Base-by-base conservation (phyloP, 2,329 filamentous ascomycete genomes). In the Fusarium denticulatum region DNA sequence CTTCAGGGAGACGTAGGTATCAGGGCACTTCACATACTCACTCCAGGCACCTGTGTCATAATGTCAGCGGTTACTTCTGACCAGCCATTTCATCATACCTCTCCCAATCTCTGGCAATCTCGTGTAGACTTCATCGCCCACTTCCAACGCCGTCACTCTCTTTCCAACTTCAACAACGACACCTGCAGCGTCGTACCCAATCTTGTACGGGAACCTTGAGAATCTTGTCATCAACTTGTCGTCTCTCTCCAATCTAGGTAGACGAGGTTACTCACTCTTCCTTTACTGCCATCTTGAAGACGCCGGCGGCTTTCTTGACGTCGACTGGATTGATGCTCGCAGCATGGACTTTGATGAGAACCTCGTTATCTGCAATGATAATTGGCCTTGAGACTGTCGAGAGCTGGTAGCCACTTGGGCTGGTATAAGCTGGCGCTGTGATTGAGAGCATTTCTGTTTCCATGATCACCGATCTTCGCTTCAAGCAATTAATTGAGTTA, bases 331-430 rank as follows among this genome's bases (percentile, higher is more conserved):
- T 60, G 7, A 60, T 40, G 5, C 57, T 60, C 5, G 57, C 45
- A 0, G 57, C 57, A 32, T 60, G 26, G 1, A 60, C 45, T 4
- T 40, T 37, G 1, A 60, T 53, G 8, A 60, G 34, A 0, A 60
- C 34, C 3, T 53, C 34, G 1, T 20, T 13, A 4, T 24, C 45
- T 1, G 4, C 26, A 1, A 7, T 60, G 9, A 60, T 22, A 1
- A 4, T 11, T 26, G 57, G 57, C 5, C 0, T 36, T 1, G 57
- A 13, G 0, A 30, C 16, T 0, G 10, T 40, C 0, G 45, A 39
- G 1, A 53, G 2, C 1, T 53, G 26, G 2, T 60, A 60, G 18
- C 26, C 43, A 4, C 0, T 1, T 16, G 57, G 57, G 26, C n/a
- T 24, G 0, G 57, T 52, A 26, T 53, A 60, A 4, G 6, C 4